Conservation (phyloP, 345 rosid species). For the Citrus mangshanensis region DNA sequence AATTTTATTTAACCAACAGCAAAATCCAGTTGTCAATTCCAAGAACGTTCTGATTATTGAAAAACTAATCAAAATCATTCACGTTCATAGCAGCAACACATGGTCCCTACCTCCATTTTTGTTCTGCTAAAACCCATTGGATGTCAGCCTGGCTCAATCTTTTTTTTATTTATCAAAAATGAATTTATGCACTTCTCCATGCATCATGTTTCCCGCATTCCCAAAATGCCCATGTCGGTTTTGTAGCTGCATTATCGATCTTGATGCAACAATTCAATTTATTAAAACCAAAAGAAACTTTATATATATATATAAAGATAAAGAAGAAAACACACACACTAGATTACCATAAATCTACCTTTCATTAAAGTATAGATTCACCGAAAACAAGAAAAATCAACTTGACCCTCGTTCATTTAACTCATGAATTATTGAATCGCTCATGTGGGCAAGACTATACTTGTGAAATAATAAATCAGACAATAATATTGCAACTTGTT, state of each 20-base stretch:
- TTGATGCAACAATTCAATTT: background rate
- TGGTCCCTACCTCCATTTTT: conserved; percentile 19
- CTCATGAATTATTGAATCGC: background rate
- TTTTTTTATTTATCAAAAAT: too few species aligned
- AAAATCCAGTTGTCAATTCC: conserved; percentile 36
- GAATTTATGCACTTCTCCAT: conserved; percentile 18
- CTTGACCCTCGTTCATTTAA: background rate
- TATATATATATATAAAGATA: too few species aligned
- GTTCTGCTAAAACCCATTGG: conserved; percentile 26
- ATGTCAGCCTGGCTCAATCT: conserved; percentile 56
- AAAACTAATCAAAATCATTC: conserved; percentile 18
- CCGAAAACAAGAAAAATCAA: background rate
- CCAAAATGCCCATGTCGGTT: conserved; percentile 31
- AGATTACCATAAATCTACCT: background rate
- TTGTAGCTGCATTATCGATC: background rate
- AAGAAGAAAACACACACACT: too few species aligned
- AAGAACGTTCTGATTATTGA: conserved; percentile 23
- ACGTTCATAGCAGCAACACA: conserved; percentile 1
- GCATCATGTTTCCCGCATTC: conserved; percentile 17
- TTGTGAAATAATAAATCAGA: conserved; percentile 7
- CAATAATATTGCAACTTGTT: conserved; percentile 11
- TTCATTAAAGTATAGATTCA: background rate
- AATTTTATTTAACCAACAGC: background rate
- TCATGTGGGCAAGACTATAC: background rate
- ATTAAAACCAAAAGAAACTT: background rate